phyloP scores from a whole-genome alignment of 2,329 filamentous ascomycete species.

The Sordariomycetes sp. region DNA sequence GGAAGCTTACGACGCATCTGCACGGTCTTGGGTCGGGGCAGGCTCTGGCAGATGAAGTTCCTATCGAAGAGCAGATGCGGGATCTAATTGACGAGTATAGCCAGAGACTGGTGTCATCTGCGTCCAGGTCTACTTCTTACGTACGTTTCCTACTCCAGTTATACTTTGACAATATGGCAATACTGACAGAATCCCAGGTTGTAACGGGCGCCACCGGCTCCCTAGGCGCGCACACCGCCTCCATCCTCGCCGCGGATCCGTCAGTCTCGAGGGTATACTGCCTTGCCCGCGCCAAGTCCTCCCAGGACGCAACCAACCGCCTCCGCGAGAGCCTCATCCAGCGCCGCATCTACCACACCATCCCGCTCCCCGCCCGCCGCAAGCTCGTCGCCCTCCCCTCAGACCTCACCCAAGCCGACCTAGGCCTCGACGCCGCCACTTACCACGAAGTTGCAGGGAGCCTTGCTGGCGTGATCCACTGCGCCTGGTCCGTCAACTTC shows the following conservation, averaged over 20 bases:
- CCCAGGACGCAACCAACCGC: conserved; percentile 11
- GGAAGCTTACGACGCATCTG: conserved; percentile 31
- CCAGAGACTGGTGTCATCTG: background rate
- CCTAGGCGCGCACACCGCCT: conserved; percentile 49
- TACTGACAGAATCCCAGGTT: conserved; percentile 19
- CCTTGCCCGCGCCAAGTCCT: conserved; percentile 32
- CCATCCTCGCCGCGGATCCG: conserved; percentile 45
- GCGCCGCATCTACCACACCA: conserved; percentile 21
- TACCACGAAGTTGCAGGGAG: conserved; percentile 16
- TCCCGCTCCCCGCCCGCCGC: conserved; percentile 11
- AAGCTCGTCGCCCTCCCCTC: conserved; percentile 11
- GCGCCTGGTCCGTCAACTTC: conserved; percentile 47
- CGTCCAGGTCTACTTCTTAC: background rate
- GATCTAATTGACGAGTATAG: conserved; percentile 13
- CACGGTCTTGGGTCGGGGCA: conserved; percentile 26
- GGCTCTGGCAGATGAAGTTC: conserved; percentile 12
- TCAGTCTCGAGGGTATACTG: conserved; percentile 37
- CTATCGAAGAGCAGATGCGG: conserved; percentile 17
- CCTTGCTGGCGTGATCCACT: conserved; percentile 35
- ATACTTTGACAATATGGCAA: background rate
- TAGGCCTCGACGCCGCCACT: conserved; percentile 11
- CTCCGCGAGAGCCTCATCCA: conserved; percentile 10
- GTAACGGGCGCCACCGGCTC: conserved; percentile 58
- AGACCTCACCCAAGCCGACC: background rate
- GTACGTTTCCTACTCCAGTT: conserved; percentile 4